These are phyloP conservation scores for Globisporangium mamillatum DNA, from an alignment of 352 stramenopile genomes.

Conservation along the genomic window DNA sequence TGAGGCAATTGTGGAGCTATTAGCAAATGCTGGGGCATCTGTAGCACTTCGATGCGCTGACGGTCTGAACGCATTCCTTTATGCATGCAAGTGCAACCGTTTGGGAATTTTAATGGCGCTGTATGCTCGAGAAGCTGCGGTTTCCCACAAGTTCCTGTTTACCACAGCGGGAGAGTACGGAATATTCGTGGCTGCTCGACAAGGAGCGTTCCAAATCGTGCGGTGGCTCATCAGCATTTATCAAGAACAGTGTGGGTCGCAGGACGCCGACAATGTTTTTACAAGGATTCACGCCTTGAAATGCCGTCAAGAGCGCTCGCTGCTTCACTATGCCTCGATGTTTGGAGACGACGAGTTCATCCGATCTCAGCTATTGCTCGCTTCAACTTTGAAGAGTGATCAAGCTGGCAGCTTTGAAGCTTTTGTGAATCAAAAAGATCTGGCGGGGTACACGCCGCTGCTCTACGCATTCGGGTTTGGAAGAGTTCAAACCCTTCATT, in stretches of 20 bases:
- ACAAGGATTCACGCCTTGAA: conserved; percentile 10
- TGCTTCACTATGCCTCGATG: conserved; percentile 51
- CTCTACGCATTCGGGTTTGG: conserved; percentile 61
- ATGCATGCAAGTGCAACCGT: conserved; percentile 48
- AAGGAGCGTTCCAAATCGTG: conserved; percentile 42
- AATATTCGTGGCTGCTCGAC: conserved; percentile 43
- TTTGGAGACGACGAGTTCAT: conserved; percentile 35
- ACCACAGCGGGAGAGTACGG: conserved; percentile 32
- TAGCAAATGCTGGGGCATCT: conserved; percentile 40
- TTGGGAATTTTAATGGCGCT: conserved; percentile 48
- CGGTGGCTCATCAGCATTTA: conserved; percentile 45
- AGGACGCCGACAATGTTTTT: background rate
- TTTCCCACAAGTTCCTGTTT: conserved; percentile 24
- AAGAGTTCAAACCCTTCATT: conserved; percentile 26
- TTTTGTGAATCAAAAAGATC: conserved; percentile 35
- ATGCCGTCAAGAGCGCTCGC: conserved; percentile 27
- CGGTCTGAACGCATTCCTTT: conserved; percentile 46
- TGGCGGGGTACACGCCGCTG: conserved; percentile 42
- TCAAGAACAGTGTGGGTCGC: conserved; percentile 13
- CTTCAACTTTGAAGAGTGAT: conserved; percentile 3
- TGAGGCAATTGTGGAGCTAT: conserved; percentile 33
- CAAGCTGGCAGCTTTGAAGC: background rate
- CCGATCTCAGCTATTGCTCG: conserved; percentile 13
- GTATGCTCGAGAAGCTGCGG: conserved; percentile 21
- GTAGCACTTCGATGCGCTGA: conserved; percentile 27